Evolutionary conservation across 2,329 filamentous ascomycete genomes (phyloP).

Genomic region (Epichloe gansuensis): DNA sequence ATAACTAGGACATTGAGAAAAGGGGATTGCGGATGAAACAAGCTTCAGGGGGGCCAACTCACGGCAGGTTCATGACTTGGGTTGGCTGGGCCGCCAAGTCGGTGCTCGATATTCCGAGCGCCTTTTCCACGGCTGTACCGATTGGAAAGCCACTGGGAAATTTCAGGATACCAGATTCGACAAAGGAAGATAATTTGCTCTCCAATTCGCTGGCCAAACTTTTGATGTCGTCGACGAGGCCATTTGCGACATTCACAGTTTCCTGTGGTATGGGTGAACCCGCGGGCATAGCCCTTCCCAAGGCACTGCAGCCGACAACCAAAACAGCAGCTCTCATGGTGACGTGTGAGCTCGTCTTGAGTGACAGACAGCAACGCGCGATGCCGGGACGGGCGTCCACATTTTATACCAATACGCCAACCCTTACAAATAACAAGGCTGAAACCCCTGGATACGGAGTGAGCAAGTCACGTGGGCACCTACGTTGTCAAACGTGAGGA

Average conservation of each 20-base stretch:
- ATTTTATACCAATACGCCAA: too few relatives aligned
- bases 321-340: constrained; percentile 2
- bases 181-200: constrained; percentile 43
- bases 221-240: constrained; percentile 25
- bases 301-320: constrained; percentile 1
- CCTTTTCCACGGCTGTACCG: constrained; percentile 45
- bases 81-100: constrained; percentile 52
- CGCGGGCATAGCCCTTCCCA: background rate
- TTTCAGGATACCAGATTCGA: constrained; percentile 51
- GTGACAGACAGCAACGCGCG: background rate
- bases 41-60: constrained; percentile 10
- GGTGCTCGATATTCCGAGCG: constrained; percentile 43
- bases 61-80: constrained; percentile 57
- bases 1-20: background rate
- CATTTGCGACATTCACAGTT: background rate
- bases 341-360: background rate
- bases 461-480: background rate
- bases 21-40: background rate
- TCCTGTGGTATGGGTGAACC: background rate
- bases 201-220: constrained; percentile 39
- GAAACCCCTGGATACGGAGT: too few relatives aligned
- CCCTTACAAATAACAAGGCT: background rate
- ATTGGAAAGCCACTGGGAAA: constrained; percentile 56
- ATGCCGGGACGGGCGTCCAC: background rate
- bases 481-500: background rate